Evolutionary conservation across 1,139 yeast species (phyloP), one percentile per base, ranked within the genome.

Genomic region (Hemisphaericaspora subhashii): DNA sequence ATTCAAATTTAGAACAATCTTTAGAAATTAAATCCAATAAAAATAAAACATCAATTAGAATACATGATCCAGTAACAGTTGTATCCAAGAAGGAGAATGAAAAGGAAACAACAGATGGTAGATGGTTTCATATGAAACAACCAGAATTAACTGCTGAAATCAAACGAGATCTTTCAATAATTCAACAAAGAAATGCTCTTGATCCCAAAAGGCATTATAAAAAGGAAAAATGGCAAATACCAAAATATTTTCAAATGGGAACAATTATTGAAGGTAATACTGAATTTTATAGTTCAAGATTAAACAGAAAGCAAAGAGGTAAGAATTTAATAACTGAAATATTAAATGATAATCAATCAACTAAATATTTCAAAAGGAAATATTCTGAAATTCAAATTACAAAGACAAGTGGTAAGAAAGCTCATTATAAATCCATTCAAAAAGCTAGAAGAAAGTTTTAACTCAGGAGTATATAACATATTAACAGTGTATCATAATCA

Each of bases 141-240:
- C 83, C 86, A 2, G 96, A 87, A 51, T 63, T 89, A 48, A 86
- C 95, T 0, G 79, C 84, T 2, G 76, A 74, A 34, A 58, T 86
- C 23, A 86, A 84, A 54, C 73, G 96, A 43, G 98, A 92, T 60
- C 61, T 94, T 52, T 72, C 81, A 56, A 66, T 92, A 23, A 72
- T 92, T 42, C 83, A 87, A 55, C 87, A 90, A 68, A 81, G 98
- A 63, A 83, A 85, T 46, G 96, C 92, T 14, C 73, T 92, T 47
- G 98, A 92, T 57, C 98, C 98, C 4, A 92, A 92, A 63, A 79
- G 98, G 54, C 96, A 89, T 64, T 92, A 92, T 64, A 88, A 86
- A 64, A 87, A 87, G 60, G 94, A 86, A 42, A 83, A 81, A 46
- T 86, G 95, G 84, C 75, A 74, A 40, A 72, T 78, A 5, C 95